These are phyloP conservation scores for Macrolepiota fuliginosa DNA, from an alignment of 768 basidiomycete species.

Conservation along the genomic window DNA sequence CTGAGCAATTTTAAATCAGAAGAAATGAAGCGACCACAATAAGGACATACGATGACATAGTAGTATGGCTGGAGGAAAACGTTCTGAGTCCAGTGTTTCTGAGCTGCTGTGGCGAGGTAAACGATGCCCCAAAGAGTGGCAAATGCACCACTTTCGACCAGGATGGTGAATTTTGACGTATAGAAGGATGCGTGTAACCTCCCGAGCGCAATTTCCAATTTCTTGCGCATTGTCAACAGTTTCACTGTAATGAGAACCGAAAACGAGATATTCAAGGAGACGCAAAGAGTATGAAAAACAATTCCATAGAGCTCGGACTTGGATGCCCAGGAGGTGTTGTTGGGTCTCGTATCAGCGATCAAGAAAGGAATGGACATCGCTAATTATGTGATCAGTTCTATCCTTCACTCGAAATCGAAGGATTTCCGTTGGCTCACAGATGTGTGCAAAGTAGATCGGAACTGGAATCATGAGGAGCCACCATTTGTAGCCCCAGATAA, in stretches of 20 bases:
- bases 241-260: conserved; percentile 28
- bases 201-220: conserved; percentile 32
- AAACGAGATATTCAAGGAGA: conserved; percentile 29
- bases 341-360: conserved; percentile 22
- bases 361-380: conserved; percentile 34
- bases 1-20: conserved; percentile 14
- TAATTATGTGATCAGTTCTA: conserved; percentile 9
- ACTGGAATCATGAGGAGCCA: conserved; percentile 25
- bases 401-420: neutral
- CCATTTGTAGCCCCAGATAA: conserved; percentile 32
- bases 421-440: conserved; percentile 24
- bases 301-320: conserved; percentile 18
- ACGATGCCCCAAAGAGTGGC: conserved; percentile 33
- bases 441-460: conserved; percentile 28
- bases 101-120: conserved; percentile 25
- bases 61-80: conserved; percentile 31
- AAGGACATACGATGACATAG: conserved; percentile 27
- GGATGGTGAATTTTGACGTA: conserved; percentile 30
- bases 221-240: conserved; percentile 29
- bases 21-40: neutral
- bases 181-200: conserved; percentile 35
- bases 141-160: conserved; percentile 39
- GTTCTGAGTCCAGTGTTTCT: conserved; percentile 24
- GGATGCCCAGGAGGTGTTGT: conserved; percentile 13
- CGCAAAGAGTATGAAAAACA: conserved; percentile 25